Conservation (phyloP, 1,284 basidiomycete genomes). For the Bondarzewia mesenterica region DNA sequence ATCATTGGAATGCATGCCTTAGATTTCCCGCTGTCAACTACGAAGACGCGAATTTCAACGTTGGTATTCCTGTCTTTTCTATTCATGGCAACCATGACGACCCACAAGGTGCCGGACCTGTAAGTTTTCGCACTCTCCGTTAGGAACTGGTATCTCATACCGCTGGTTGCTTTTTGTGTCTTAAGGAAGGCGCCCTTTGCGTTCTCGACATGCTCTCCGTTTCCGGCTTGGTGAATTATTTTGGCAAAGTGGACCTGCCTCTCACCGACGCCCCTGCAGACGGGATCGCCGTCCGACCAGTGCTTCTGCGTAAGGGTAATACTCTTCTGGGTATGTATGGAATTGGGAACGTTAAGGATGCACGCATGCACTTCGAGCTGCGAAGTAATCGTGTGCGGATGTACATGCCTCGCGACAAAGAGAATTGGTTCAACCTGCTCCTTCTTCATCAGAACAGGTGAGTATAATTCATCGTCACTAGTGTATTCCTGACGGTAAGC, state of each 20-base stretch:
- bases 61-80: conserved; percentile 93
- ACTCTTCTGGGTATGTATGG: conserved; percentile 90
- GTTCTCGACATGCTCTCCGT: conserved; percentile 94
- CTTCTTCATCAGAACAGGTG: conserved; percentile 95
- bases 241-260: conserved; percentile 82
- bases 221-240: conserved; percentile 93
- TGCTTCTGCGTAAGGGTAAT: conserved; percentile 84
- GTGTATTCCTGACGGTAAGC: background rate
- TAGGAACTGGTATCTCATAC: background rate
- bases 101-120: conserved; percentile 90
- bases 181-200: conserved; percentile 87
- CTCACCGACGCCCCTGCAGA: conserved; percentile 55
- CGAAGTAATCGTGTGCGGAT: conserved; percentile 90
- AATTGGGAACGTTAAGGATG: conserved; percentile 94
- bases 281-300: conserved; percentile 85
- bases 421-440: conserved; percentile 93
- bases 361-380: conserved; percentile 93
- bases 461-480: conserved; percentile 3
- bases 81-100: conserved; percentile 99
- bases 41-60: conserved; percentile 93
- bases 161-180: background rate
- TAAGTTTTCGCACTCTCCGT: conserved; percentile 29
- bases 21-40: conserved; percentile 98
- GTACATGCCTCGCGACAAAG: conserved; percentile 89
- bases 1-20: background rate